Base-by-base conservation (phyloP, 805 yeast genomes). In the Blastobotrys muscicola region DNA sequence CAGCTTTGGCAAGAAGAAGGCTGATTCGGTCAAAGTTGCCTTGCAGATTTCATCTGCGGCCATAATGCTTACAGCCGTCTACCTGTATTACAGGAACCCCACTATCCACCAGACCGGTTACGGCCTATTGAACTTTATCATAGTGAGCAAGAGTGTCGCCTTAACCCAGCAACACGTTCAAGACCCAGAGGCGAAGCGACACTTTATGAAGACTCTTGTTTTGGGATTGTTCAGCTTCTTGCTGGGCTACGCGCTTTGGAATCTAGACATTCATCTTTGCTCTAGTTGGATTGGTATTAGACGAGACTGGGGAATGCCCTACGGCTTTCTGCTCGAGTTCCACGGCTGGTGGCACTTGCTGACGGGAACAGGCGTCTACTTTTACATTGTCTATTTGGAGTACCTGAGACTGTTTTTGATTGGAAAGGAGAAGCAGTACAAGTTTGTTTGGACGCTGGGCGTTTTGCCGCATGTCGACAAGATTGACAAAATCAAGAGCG, bases 261-360 rank as follows among this genome's bases (percentile, higher is more conserved):
- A 86, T 58, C 60, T 85, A 53, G 97, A 90, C 60, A 85, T 84
- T 45, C 83, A 85, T 50, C 73, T 82, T 45, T 90, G 97, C 60
- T 52, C 66, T 11, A 60, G 61, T 16, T 79, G 85, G 62, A 71
- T 78, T 33, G 47, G 62, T 5, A 56, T 75, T 11, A 74, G 96
- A 60, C 73, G 92, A 46, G 52, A 65, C 3, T 60, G 78, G 10
- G 94, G 97, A 2, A 72, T 82, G 66, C 97, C 97, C 2, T 74
- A 81, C 42, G 97, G 97, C 1, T 74, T 86, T 48, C 51, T 90
- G 3, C 68, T 90, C 31, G 97, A 90, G 62, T 82, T 94, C 26
- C 97, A 90, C 57, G 95, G 94, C 16, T 90, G 97, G 97, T 90
- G 97, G 97, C 97, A 90, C 59, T 66, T 62, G 36, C 50, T 60